Base-by-base conservation (phyloP, 768 basidiomycete species). In the Hydnum rufescens region DNA sequence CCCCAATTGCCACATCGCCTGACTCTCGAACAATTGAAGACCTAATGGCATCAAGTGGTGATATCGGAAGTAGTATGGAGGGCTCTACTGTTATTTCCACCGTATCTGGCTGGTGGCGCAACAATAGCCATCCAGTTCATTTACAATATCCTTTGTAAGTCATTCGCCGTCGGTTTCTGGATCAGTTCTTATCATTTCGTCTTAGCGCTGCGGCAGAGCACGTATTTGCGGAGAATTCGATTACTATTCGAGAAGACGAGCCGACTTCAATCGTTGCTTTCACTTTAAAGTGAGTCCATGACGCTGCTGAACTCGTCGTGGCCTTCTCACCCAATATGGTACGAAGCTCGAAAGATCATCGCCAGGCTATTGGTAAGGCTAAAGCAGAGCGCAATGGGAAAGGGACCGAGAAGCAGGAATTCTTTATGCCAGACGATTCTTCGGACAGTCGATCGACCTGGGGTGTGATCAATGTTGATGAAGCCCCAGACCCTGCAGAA, bases 181-280 rank as follows among this genome's bases (percentile, higher is more conserved):
- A 55, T 51, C 19, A n/a, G 31, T 25, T 3, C 42, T 23, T 23
- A 54, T 50, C 19, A 56, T 51, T 23, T 8, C 42, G 18, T 3
- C 39, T 22, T 42, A 56, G 55, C 4, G 44, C 36, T 16, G 43
- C 55, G 4, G 57, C 55, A 1, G 92, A 96, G 60, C 89, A 97
- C 61, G 81, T 97, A 47, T 96, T 95, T 67, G 74, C 86, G 32
- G 92, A 93, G 61, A 89, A 87, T 16, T 80, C 82, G 2, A 92
- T 97, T 76, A 80, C 96, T 49, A 82, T 99, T 19, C 75, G 93
- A 19, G 89, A 89, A 19, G 90, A 96, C 63, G 95, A 99, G 61
- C 95, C 93, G 2, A 95, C 92, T 0, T 96, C 93, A 18, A 95
- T 97, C 60, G 90, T 97, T 57, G 92, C 95, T 4, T 78, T 96